Evolutionary conservation across 192 early-diverging fungal genomes (phyloP).

Genomic region (Backusella sp.): DNA sequence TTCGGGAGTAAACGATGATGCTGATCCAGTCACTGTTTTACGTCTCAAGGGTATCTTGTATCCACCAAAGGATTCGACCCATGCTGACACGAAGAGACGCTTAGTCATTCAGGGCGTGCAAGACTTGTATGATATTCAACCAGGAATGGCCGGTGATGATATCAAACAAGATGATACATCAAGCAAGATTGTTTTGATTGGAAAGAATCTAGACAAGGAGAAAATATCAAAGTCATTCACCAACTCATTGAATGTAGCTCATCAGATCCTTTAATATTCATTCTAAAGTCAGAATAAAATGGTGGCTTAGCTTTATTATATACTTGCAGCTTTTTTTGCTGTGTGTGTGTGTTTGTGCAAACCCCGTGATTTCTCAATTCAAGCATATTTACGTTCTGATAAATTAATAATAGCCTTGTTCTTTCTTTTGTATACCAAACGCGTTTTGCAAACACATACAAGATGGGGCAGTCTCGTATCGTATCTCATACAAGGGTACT

Average conservation of each 20-base stretch:
- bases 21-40: slow-evolving; percentile 45
- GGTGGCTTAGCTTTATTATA: neutral
- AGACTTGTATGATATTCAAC: slow-evolving; percentile 65
- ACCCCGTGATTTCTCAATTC: neutral
- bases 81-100: slow-evolving; percentile 26
- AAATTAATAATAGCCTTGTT: neutral
- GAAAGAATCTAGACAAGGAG: slow-evolving; percentile 25
- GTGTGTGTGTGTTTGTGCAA: neutral
- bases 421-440: neutral
- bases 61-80: slow-evolving; percentile 23
- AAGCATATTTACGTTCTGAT: neutral
- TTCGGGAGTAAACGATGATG: neutral
- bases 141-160: slow-evolving; percentile 31
- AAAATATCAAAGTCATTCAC: slow-evolving; percentile 27
- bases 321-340: neutral
- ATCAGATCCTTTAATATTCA: neutral
- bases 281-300: neutral
- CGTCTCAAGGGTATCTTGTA: slow-evolving; percentile 62
- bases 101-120: slow-evolving; percentile 63
- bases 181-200: slow-evolving; percentile 43
- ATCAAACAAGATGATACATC: slow-evolving; percentile 22
- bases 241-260: neutral
- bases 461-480: neutral
- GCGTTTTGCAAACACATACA: neutral
- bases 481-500: neutral